Base-by-base conservation (phyloP, 1,284 basidiomycete species). In the Ceratobasidium sp. region DNA sequence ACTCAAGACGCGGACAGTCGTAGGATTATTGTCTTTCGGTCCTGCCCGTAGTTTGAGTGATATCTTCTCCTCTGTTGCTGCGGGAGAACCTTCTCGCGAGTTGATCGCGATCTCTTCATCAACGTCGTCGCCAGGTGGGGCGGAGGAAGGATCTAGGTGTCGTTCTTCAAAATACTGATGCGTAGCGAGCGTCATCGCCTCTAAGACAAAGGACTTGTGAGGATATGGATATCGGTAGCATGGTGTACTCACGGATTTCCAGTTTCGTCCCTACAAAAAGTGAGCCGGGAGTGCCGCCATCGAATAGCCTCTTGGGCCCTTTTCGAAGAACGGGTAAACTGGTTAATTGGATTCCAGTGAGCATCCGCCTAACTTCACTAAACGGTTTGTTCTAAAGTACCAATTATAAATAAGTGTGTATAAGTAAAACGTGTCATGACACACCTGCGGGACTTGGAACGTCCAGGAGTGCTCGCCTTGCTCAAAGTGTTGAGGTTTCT, bases 331-430 rank as follows among this genome's bases (percentile, higher is more conserved):
- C 28, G 16, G 55, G 55, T 5, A 46, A 8, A 21, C 32, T 9
- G 3, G 45, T n/a, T 9, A 18, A 3, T n/a, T 53, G 67, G 5
- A 70, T 18, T 18, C 67, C 67, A 32, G 67, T 70, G 39, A 70
- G 67, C 67, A 70, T 70, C 43, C 67, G 41, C 30, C 53, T 30
- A 58, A 70, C 45, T 34, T 70, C 67, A 23, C 53, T 55, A 59
- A 70, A 70, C n/a, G 67, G n/a, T 30, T 70, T 70, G 32, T 70
- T 70, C 67, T 70, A 34, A 1, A 59, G 21, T 52, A 46, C 39
- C 43, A 46, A n/a, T 12, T 14, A 23, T 21, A 18, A 36, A 59
- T n/a, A 23, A 45, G 41, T 10, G 41, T 28, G 26, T 9, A 58
- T 18, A 58, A 45, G n/a, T 6, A 26, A 2, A 8, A 6, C 30